Conservation (phyloP, 176 grass and related monocot species). For the Aegilops umbellulata region DNA sequence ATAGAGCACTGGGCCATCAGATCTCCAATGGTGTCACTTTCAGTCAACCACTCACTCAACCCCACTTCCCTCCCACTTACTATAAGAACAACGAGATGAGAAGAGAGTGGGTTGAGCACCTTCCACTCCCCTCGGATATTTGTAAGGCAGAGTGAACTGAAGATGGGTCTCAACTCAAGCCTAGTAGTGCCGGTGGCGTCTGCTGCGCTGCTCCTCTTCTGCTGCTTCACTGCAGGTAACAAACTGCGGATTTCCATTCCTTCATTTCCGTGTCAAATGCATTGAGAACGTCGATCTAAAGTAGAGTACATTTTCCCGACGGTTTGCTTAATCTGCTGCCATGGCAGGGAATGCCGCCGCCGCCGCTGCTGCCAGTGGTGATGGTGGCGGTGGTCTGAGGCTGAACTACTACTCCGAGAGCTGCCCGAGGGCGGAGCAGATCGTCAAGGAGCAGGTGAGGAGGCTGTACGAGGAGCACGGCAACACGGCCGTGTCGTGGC, state of each 20-base stretch:
- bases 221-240: not conserved
- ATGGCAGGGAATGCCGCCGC: not conserved
- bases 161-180: not conserved
- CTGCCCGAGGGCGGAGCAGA: constrained; percentile 36
- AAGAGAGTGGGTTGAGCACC: not conserved
- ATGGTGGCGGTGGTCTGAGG: not conserved
- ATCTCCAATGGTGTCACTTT: constrained; percentile 2
- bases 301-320: no score
- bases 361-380: not conserved
- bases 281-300: no score
- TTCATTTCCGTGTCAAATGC: no score
- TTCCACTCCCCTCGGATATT: no score
- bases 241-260: no score
- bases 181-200: not conserved
- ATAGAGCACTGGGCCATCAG: not conserved
- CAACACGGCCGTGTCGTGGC: constrained; percentile 50
- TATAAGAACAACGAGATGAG: not conserved
- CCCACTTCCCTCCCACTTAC: not conserved
- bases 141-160: no score
- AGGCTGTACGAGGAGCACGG: constrained; percentile 44
- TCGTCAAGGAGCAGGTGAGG: constrained; percentile 31
- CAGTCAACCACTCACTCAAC: not conserved
- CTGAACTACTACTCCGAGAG: constrained; percentile 24
- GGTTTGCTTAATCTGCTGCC: not conserved
- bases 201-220: not conserved